Base-by-base conservation (phyloP, 257 asterid species). In the Solanum microdontum region DNA sequence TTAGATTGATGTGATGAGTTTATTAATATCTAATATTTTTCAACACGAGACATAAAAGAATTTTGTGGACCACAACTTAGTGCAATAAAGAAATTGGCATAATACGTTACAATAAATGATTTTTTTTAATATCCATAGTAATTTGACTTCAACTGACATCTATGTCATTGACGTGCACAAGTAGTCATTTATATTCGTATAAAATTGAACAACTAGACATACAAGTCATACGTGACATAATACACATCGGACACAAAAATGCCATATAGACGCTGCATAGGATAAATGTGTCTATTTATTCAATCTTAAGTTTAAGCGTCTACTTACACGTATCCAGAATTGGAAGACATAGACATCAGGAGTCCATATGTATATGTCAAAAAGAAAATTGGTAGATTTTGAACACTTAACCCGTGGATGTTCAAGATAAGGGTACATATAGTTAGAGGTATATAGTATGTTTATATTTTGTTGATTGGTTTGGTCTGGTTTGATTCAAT, bases 191-290 rank as follows among this genome's bases (percentile, higher is more conserved):
- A 55, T 55, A 55, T 0, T 55, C 1, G 1, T 55, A 55, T 55
- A 55, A 55, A 51, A 55, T 55, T 55, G 4, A 55, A 55, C 4
- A 55, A 1, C 0, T 55, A 55, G n/a, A 17, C 4, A 55, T 17
- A 17, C 21, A 7, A 55, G n/a, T 45, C 0, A 2, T 45, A 45
- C 0, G 7, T 55, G 64, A 55, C 4, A 19, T 55, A 55, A 55
- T 55, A 17, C 9, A 17, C 9, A 55, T 19, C 0, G 0, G 2
- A 55, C n/a, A 17, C 0, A 17, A 55, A 55, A 55, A 17, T 55
- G 0, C 0, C 4, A 55, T 55, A 17, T 55, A 55, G 0, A 55
- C 1, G n/a, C 0, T 21, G 8, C 9, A 6, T 17, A 17, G 0
- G 10, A 55, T 1, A 55, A 17, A 55, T 17, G 0, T 17, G 9